These are phyloP conservation scores for Tympanopsis confertula DNA, from an alignment of 2,329 filamentous ascomycete genomes.

Conservation along the genomic window DNA sequence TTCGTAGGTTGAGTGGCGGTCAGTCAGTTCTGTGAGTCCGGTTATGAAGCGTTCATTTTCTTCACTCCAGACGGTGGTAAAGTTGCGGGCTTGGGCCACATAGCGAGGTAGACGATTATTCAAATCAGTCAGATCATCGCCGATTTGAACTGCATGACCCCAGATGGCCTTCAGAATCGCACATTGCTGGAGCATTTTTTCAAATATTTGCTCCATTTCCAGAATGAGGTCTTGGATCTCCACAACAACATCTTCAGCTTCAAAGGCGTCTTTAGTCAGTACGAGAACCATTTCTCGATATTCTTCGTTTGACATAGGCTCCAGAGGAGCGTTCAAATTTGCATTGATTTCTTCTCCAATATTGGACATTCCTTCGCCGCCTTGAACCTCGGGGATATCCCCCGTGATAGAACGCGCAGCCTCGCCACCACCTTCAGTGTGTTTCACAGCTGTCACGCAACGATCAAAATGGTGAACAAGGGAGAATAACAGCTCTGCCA, in stretches of 20 bases:
- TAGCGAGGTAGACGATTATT: conserved; percentile 18
- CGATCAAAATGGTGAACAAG: conserved; percentile 84
- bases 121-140: conserved; percentile 10
- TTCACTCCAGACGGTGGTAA: conserved; percentile 47
- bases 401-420: conserved; percentile 58
- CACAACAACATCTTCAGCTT: conserved; percentile 15
- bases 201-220: conserved; percentile 47
- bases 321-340: conserved; percentile 1
- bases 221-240: conserved; percentile 44
- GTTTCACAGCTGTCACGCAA: conserved; percentile 80
- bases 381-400: conserved; percentile 36
- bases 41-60: conserved; percentile 59
- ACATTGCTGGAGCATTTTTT: conserved; percentile 35
- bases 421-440: conserved; percentile 71
- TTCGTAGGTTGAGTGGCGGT: conserved; percentile 73
- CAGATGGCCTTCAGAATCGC: conserved; percentile 13
- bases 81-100: conserved; percentile 30
- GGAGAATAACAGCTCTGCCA: conserved; percentile 70
- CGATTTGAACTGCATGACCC: conserved; percentile 5
- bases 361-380: conserved; percentile 12
- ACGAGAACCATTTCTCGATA: conserved; percentile 50
- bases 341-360: conserved; percentile 22
- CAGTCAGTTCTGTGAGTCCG: conserved; percentile 66
- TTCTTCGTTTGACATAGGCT: conserved; percentile 37
- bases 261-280: conserved; percentile 29